Percentiles rank a stretch among this genome's conserved stretches.
phyloP scores from a whole-genome alignment of 805 yeast species.

The Candida morakotiae region DNA sequence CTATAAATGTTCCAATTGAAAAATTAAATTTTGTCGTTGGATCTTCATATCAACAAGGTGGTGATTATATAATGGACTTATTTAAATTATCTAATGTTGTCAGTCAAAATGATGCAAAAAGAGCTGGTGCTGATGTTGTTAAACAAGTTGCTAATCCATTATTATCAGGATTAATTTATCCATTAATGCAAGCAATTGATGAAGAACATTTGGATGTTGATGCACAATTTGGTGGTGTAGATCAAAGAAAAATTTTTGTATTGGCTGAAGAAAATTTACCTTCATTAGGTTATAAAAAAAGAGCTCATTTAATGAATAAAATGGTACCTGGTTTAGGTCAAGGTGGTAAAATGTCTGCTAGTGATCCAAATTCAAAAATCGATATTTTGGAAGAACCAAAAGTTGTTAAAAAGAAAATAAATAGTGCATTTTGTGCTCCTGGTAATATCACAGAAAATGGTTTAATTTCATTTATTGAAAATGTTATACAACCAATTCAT shows the following conservation, averaged over 20 bases:
- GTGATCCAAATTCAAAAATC: slow-evolving; percentile 97
- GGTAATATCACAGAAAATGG: slow-evolving; percentile 91
- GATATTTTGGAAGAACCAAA: slow-evolving; percentile 90
- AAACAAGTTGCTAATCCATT: slow-evolving; percentile 95
- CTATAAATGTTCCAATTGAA: slow-evolving; percentile 90
- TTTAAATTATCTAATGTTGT: slow-evolving; percentile 81
- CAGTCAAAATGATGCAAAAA: slow-evolving; percentile 92
- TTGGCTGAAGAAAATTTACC: slow-evolving; percentile 93
- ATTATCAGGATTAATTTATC: slow-evolving; percentile 90
- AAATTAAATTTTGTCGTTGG: slow-evolving; percentile 82
- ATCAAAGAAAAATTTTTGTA: slow-evolving; percentile 96
- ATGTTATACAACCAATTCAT: slow-evolving; percentile 81
- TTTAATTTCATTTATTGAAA: slow-evolving; percentile 77
- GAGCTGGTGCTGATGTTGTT: slow-evolving; percentile 99
- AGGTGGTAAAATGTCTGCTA: slow-evolving; percentile 98
- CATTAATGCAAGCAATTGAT: slow-evolving; percentile 97
- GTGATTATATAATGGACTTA: slow-evolving; percentile 82
- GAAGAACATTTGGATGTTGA: slow-evolving; percentile 87
- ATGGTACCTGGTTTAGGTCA: slow-evolving; percentile 98
- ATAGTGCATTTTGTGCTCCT: slow-evolving; percentile 92
- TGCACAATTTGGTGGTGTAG: slow-evolving; percentile 98
- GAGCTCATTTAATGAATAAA: slow-evolving; percentile 97
- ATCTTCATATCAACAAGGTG: slow-evolving; percentile 77
- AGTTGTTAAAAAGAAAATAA: slow-evolving; percentile 82
- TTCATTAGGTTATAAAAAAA: slow-evolving; percentile 85